Base-by-base conservation (phyloP, 2,329 filamentous ascomycete species). In the Talaromyces sp. region DNA sequence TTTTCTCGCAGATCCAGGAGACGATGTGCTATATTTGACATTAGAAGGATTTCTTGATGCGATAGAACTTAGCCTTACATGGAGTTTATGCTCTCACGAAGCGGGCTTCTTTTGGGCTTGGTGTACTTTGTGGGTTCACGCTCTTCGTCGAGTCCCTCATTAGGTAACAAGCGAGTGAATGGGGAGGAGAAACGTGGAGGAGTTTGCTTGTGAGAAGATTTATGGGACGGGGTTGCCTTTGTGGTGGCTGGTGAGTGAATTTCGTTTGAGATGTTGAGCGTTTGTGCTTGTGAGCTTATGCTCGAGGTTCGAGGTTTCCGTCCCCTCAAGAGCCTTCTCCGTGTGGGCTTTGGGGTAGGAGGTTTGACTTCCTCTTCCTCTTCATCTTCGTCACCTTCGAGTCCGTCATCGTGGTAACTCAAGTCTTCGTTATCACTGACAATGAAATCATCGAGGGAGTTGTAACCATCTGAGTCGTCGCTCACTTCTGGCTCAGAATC, bases 361-460 rank as follows among this genome's bases (percentile, higher is more conserved):
- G 65, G 65, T 49, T 69, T 66, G 3, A 65, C 40, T 51, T 66
- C 49, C 22, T 68, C 67, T 36, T 65, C 63, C 25, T 68, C 67
- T 36, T 59, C 62, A 2, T 65, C 65, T 13, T 63, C 66, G 17
- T 54, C 51, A 11, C 27, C 25, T 31, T 63, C 58, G 17, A 69
- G 66, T 34, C 71, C 73, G 8, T 74, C 73, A 60, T 77, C 75
- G 66, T 75, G 69, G 36, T 71, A 77, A 65, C 76, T 79, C 27
- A 72, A 63, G 59, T 78, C 73, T 13, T 79, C 76, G 71, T 78
- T 73, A 68, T 79, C 76, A 59, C 76, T 77, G 66, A 79, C 75
- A 68, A 80, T 76, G 61, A 79, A 80, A 61, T 75, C 77, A 31
- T 78, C 75, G 38, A 80, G 68, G 49, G 77, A 80, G 65, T 77